Conservation (phyloP, 208 protist species). For the Leptomonas pyrrhocoris region DNA sequence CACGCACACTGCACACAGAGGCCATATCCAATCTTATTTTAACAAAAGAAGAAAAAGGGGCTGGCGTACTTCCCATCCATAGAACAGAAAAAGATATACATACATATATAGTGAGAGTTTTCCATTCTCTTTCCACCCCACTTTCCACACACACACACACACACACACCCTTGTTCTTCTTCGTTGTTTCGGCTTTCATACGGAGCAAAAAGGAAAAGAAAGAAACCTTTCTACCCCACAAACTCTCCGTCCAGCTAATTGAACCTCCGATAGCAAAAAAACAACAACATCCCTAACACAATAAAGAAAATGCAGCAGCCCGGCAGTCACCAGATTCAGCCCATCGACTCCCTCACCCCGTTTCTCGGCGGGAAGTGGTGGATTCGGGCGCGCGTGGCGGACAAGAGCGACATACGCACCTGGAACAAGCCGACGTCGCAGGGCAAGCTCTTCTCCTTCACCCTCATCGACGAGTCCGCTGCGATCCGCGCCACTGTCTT, state of each 20-base stretch:
- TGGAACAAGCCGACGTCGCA: conserved; percentile 93
- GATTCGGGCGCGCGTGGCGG: conserved; percentile 90
- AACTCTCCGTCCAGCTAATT: background rate
- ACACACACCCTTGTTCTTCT: background rate
- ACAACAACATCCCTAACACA: background rate
- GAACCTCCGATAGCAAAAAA: background rate
- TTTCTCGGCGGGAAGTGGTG: conserved; percentile 90
- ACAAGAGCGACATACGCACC: conserved; percentile 91
- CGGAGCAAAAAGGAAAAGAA: no score
- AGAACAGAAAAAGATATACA: no score
- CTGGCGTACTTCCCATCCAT: no score
- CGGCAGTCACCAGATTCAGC: conserved; percentile 82
- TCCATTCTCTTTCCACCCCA: no score
- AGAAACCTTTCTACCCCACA: background rate
- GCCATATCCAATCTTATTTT: no score
- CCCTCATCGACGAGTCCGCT: conserved; percentile 88
- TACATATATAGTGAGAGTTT: no score
- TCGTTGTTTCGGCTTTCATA: background rate
- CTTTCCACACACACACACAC: background rate
- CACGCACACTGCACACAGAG: no score
- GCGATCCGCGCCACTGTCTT: conserved; percentile 93
- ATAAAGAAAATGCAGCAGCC: conserved; percentile 52
- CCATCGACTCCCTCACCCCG: conserved; percentile 91
- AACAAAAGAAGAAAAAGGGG: no score
- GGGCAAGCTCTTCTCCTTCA: conserved; percentile 93